Evolutionary conservation across 2,329 filamentous ascomycete genomes (phyloP), one percentile per base, ranked within the genome.

Genomic region (Sporothrix schenckii): DNA sequence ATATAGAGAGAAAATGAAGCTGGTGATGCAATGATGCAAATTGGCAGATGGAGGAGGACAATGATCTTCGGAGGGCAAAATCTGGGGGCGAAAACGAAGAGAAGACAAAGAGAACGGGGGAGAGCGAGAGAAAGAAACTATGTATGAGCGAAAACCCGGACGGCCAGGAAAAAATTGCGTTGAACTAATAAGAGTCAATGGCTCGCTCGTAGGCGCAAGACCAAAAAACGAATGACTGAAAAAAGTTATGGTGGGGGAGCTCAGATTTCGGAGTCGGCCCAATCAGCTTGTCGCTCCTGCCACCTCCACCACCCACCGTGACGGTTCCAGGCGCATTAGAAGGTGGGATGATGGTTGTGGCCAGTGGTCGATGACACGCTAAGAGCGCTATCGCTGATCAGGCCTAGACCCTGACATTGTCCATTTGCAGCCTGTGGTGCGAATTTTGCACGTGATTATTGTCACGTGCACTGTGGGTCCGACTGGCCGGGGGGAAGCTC

Each of bases 101-200:
- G 53, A 34, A 21, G 16, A 47, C 24, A 68, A 54, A 44, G 27
- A 58, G 49, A 47, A 67, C 30, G 63, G n/a, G 74, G 50, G 54
- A 60, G 56, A 21, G 74, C 72, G 72, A 58, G 75, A 71, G 73
- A 75, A 74, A 49, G 69, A 70, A 71, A 76, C 75, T 71, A 78
- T 75, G 76, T 77, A 73, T 75, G 74, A 70, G 61, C 70, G 76
- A 56, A 70, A 27, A 68, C 24, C 44, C 54, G 54, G 54, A 67
- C 27, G 53, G 50, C 24, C 39, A 65, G 21, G 49, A 53, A 71
- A 69, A 71, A 69, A 65, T 71, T 71, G 52, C 70, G 39, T 58
- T 58, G 66, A 58, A 41, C 69, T 68, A 68, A 68, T 58, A 67
- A 54, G 44, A 44, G 52, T 27, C 24, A 66, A 50, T 67, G 21